Base-by-base conservation (phyloP, 495 filamentous ascomycete species). In the Penicillium desertorum region DNA sequence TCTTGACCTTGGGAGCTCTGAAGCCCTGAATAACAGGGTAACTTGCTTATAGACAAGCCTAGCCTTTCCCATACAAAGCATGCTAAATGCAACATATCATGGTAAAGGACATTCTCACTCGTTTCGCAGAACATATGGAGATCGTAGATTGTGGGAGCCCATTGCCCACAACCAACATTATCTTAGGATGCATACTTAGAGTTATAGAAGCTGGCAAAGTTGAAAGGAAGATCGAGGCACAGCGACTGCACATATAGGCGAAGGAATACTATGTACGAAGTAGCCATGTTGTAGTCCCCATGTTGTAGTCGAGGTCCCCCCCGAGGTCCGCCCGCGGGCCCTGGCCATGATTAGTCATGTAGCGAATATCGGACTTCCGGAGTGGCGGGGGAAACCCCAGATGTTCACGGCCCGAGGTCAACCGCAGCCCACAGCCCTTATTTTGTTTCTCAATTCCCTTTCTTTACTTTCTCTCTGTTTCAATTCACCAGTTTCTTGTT, bases 341-440 rank as follows among this genome's bases (percentile, higher is more conserved):
- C 2, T 34, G 30, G 4, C 11, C 30, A 10, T 12, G 30, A 12
- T 34, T 34, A 48, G 45, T 48, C 45, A 48, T 20, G 23, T 48
- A 29, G 45, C 45, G 39, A 53, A n/a, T 16, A 30, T 53, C 52
- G 29, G 52, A 34, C 39, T 27, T 43, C 11, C 51, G 37, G 36
- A 59, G 44, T 56, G 42, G 46, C 47, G 60, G 56, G 56, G 60
- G 60, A 48, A 51, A 46, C 56, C 56, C 60, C 60, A 59, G 56
- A 48, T 50, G 36, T 41, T 32, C 20, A 46, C 56, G 56, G 56
- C 57, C 60, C 60, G 60, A 62, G 60, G 60, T 59, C 48, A 48
- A 59, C 30, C 51, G 47, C 41, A 27, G 56, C 16, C 30, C 51
- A 42, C 41, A 19, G 56, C 16, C 47, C 37, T 45, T 56, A 12